Base-by-base conservation (phyloP, 2,329 filamentous ascomycete genomes). In the Ceratocystis alfenasii region DNA sequence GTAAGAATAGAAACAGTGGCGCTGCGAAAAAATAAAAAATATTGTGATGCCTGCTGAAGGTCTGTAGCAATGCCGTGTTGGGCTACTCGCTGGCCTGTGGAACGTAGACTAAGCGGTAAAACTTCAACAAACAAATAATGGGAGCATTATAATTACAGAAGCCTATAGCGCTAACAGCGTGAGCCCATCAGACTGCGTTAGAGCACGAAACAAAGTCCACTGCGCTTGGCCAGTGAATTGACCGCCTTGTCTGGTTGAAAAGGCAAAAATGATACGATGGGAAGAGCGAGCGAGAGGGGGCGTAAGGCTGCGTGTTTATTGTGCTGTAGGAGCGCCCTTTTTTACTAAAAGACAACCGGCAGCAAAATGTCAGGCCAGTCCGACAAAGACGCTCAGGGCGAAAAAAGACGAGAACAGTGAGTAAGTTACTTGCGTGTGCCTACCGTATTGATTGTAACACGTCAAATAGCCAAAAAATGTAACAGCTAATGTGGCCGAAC, bases 391-490 rank as follows among this genome's bases (percentile, higher is more conserved):
- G 12, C 12, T 12, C 10, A 41, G 36, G 10, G 36, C 36, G 20
- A 48, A 5, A 48, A 48, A 48, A 48, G 46, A 48, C 17, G 8
- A 48, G 20, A 48, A 25, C 20, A 53, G 12, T 28, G 1, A 59
- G 28, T 1, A 5, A 59, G 20, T 4, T 30, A 30, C 22, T 17
- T 30, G 53, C 33, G 28, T 20, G 28, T 30, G 28, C 55, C 48
- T 53, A 8, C 48, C 48, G 48, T 28, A 53, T 28, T 53, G 55
- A 59, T 59, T 59, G 55, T 59, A 36, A 36, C 55, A 59, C 55
- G 55, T 30, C 55, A 59, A 59, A 59, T 53, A 22, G 1, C 53
- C 53, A 57, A 57, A 10, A 15, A 36, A 2, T 12, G 55, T 5
- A 36, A 41, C 36, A 41, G 36, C 36, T 15, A 59, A 36, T 59